Conservation (phyloP, 129 eudicot species). For the Helianthus annuus region DNA sequence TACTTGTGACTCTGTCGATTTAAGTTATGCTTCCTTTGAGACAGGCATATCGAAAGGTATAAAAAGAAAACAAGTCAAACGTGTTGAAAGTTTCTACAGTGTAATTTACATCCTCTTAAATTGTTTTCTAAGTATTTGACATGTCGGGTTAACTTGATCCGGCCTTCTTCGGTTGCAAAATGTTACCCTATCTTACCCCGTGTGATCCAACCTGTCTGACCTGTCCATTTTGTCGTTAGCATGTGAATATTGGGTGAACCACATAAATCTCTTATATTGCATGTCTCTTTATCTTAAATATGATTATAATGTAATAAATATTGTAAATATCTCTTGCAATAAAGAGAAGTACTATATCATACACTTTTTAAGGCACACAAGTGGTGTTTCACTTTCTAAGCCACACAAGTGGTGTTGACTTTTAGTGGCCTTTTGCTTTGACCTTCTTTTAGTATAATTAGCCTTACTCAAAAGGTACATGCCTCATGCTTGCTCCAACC, state of each 20-base stretch:
- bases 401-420: constrained; percentile 36
- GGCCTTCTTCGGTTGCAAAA: too few relatives aligned
- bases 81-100: not conserved
- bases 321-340: not conserved
- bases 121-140: too few relatives aligned
- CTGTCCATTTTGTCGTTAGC: not conserved
- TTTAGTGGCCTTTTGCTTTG: constrained; percentile 25
- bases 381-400: constrained; percentile 19
- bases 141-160: too few relatives aligned
- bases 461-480: constrained; percentile 33
- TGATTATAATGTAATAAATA: not conserved
- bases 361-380: constrained; percentile 29
- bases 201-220: not conserved
- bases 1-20: not conserved
- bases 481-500: constrained; percentile 40
- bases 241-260: not conserved
- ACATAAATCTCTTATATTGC: not conserved
- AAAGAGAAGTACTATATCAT: constrained; percentile 11
- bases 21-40: not conserved
- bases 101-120: too few relatives aligned
- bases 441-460: constrained; percentile 38
- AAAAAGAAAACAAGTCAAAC: not conserved
- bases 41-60: not conserved
- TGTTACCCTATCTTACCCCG: not conserved
- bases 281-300: not conserved